These are phyloP conservation scores for Paxillus rubicundulus DNA, from an alignment of 768 basidiomycete species.

Conservation along the genomic window DNA sequence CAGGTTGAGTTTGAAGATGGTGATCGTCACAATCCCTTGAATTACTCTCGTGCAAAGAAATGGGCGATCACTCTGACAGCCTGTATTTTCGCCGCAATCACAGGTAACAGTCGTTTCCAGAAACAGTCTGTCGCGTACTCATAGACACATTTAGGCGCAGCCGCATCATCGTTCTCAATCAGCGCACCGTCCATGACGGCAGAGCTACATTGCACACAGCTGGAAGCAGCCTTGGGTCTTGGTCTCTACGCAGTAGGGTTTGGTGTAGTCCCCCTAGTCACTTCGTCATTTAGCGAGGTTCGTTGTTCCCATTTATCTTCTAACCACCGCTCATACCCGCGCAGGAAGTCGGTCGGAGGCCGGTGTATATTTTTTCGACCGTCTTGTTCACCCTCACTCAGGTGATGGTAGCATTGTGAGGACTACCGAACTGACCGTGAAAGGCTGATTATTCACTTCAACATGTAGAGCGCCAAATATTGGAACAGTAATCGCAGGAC, in stretches of 20 bases:
- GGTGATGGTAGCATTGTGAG: slow-evolving; percentile 36
- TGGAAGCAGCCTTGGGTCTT: slow-evolving; percentile 47
- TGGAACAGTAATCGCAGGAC: slow-evolving; percentile 53
- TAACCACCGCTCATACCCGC: neutral
- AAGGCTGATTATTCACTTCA: neutral
- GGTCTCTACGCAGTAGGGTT: slow-evolving; percentile 59
- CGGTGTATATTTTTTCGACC: slow-evolving; percentile 54
- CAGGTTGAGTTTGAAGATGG: slow-evolving; percentile 41
- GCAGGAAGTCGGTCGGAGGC: slow-evolving; percentile 63
- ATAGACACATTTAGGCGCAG: slow-evolving; percentile 39
- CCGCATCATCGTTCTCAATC: slow-evolving; percentile 49
- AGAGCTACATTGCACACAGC: slow-evolving; percentile 41
- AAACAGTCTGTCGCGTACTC: neutral
- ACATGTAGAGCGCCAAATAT: slow-evolving; percentile 41
- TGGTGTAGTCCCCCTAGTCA: slow-evolving; percentile 56
- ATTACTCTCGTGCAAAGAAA: slow-evolving; percentile 38
- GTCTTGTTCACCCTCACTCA: slow-evolving; percentile 52
- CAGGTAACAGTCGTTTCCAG: slow-evolving; percentile 8
- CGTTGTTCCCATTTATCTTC: neutral
- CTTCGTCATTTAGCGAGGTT: slow-evolving; percentile 64
- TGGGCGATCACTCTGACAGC: slow-evolving; percentile 38
- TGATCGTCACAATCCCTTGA: slow-evolving; percentile 39
- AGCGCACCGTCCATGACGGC: slow-evolving; percentile 54
- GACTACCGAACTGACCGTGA: neutral
- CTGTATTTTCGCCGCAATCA: slow-evolving; percentile 25